Evolutionary conservation across 352 stramenopile species (phyloP).

Genomic region (Bremia lactucae): DNA sequence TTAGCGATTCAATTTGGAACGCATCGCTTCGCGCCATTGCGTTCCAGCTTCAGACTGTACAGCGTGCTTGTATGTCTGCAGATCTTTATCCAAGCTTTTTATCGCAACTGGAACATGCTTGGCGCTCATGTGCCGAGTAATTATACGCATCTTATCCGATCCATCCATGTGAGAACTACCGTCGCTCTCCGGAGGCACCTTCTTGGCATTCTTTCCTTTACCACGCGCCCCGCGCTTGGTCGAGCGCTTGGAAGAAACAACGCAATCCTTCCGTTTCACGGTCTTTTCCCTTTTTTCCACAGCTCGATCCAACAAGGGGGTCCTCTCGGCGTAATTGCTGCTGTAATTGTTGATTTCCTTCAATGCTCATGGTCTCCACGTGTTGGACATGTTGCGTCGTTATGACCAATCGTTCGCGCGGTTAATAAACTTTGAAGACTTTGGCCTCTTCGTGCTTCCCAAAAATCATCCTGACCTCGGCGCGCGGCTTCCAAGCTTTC

Average conservation of each 20-base stretch:
- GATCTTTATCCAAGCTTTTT: background rate
- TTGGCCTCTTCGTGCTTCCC: constrained; percentile 3
- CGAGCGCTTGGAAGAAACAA: background rate
- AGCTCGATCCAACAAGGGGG: background rate
- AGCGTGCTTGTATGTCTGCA: background rate
- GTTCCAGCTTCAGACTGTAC: background rate
- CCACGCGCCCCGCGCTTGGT: background rate
- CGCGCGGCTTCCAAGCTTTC: background rate
- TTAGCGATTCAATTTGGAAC: background rate
- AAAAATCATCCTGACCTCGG: background rate
- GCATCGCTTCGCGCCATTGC: background rate
- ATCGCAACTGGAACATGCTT: background rate
- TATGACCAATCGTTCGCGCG: background rate
- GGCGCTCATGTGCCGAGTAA: background rate
- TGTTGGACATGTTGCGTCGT: background rate
- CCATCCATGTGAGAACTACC: background rate
- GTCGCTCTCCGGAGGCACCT: background rate
- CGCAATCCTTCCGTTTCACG: background rate
- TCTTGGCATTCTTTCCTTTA: too few species aligned
- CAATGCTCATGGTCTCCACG: background rate
- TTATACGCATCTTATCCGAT: background rate
- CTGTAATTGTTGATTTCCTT: background rate
- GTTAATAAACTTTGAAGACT: constrained; percentile 1
- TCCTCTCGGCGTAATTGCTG: background rate
- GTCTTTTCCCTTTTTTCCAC: background rate